Percentiles rank a stretch among this genome's conserved stretches.
Conservation (phyloP, 2,329 filamentous ascomycete genomes). For the Grosmannia serpens region DNA sequence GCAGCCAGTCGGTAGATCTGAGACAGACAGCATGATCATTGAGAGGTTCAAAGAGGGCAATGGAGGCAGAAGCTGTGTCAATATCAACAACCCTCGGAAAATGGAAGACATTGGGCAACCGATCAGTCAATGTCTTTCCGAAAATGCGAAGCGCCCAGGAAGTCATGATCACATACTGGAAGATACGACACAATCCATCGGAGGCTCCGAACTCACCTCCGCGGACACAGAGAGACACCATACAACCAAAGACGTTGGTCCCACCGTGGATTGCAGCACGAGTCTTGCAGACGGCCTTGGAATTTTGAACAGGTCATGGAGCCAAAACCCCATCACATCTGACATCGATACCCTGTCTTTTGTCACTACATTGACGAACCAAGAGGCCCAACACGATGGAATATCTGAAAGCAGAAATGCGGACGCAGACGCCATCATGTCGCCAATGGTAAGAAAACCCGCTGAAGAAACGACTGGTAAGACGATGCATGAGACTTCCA, state of each 20-base stretch:
- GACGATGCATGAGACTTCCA: too few relatives aligned
- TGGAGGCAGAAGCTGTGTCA: not conserved
- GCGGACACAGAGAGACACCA: not conserved
- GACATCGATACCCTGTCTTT: conserved; percentile 17
- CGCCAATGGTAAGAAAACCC: not conserved
- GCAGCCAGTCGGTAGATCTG: not conserved
- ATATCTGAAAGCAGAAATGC: not conserved
- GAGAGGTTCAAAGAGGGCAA: not conserved
- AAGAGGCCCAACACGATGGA: not conserved
- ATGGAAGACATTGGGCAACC: not conserved
- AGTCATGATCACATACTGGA: not conserved
- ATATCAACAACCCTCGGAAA: not conserved
- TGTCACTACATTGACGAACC: conserved; percentile 14
- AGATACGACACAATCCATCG: not conserved
- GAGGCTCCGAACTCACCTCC: too few relatives aligned
- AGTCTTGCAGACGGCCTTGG: conserved; percentile 4
- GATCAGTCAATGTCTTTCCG: not conserved
- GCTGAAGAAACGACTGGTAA: not conserved
- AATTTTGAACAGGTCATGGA: conserved; percentile 15
- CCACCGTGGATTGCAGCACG: not conserved
- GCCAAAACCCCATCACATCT: conserved; percentile 13
- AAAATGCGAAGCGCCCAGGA: not conserved
- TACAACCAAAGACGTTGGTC: too few relatives aligned
- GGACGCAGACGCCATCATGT: not conserved
- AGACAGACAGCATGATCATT: not conserved